phyloP scores from a whole-genome alignment of 495 filamentous ascomycete genomes.

The Hypoxylon rickii region DNA sequence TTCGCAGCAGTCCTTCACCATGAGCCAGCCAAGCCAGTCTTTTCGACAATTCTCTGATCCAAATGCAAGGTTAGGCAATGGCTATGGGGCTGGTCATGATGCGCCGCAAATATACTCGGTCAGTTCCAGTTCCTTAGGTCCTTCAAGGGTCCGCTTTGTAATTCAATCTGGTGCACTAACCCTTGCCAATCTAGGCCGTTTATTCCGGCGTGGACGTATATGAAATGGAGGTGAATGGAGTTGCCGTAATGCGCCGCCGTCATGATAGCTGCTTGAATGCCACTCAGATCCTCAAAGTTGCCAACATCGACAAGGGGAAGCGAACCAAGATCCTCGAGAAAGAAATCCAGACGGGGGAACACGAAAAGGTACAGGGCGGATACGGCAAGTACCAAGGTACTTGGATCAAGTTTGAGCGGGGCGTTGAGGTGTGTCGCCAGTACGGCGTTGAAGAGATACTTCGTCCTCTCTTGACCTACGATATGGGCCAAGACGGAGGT shows the following conservation, averaged over 20 bases:
- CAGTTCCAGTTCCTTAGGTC: too few relatives aligned
- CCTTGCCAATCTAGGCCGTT: constrained; percentile 65
- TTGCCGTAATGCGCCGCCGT: constrained; percentile 93
- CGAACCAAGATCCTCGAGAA: constrained; percentile 97
- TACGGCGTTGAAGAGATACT: constrained; percentile 92
- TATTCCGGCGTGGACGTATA: constrained; percentile 96
- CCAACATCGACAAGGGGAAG: constrained; percentile 94
- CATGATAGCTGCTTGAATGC: constrained; percentile 93
- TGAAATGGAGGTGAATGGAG: constrained; percentile 92
- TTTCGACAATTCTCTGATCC: constrained; percentile 47
- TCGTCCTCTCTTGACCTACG: constrained; percentile 83
- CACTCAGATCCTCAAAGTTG: constrained; percentile 94
- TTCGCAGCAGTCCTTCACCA: constrained; percentile 55
- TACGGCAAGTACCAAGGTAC: constrained; percentile 99
- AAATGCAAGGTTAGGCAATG: constrained; percentile 46
- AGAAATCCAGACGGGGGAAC: constrained; percentile 91
- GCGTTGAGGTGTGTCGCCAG: constrained; percentile 88
- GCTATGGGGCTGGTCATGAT: constrained; percentile 54
- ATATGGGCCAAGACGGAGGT: constrained; percentile 78
- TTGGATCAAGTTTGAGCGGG: constrained; percentile 91
- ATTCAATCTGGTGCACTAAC: constrained; percentile 21
- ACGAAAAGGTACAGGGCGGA: constrained; percentile 97
- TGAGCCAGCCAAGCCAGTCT: constrained; percentile 46
- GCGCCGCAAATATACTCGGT: constrained; percentile 81
- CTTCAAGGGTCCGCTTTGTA: constrained; percentile 5